Base-by-base conservation (phyloP, 208 protist species). In the Leptomonas pyrrhocoris region DNA sequence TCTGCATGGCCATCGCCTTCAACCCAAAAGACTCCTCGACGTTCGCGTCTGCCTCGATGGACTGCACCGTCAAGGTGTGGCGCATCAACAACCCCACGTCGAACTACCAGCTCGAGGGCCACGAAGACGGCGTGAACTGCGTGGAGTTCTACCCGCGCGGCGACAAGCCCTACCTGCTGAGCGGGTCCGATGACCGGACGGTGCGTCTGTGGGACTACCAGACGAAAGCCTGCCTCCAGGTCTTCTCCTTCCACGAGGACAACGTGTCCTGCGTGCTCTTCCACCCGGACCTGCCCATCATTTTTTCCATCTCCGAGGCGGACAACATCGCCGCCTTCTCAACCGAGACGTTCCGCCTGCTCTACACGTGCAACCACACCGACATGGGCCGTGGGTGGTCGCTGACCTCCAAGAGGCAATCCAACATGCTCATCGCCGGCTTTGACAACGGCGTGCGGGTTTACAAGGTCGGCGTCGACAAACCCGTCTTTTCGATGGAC, bases 191-290 rank as follows among this genome's bases (percentile, higher is more conserved):
- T 75, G 98, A 99, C 82, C 78, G 77, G 21, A 93, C 83, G 15
- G 96, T 98, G 28, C 98, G 97, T 25, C 80, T 99, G 48, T 99
- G 99, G 98, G 98, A 99, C 72, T 99, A 99, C 82, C 98, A 99
- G 77, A 98, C 90, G 3, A 98, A 98, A 66, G 88, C 93, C 8
- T 98, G 96, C 56, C 85, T 99, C 28, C 95, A 98, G 65, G 98
- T 98, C 16, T 93, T 99, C 55, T 80, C 86, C 18, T 96, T 94
- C n/a, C 98, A 99, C 85, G 89, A 84, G 2, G 89, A 98, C 49
- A 99, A 99, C 80, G 96, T 99, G 2, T 98, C 96, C 0, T 62
- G 85, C 11, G 96, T 99, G 0, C 72, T 90, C 27, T 99, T 99
- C 89, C 98, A 99, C 83, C 98, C 98, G 25, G 96, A 98, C 57